Evolutionary conservation across 2,329 filamentous ascomycete genomes (phyloP).

Genomic region (Aspergillus fumigatiaffinis): DNA sequence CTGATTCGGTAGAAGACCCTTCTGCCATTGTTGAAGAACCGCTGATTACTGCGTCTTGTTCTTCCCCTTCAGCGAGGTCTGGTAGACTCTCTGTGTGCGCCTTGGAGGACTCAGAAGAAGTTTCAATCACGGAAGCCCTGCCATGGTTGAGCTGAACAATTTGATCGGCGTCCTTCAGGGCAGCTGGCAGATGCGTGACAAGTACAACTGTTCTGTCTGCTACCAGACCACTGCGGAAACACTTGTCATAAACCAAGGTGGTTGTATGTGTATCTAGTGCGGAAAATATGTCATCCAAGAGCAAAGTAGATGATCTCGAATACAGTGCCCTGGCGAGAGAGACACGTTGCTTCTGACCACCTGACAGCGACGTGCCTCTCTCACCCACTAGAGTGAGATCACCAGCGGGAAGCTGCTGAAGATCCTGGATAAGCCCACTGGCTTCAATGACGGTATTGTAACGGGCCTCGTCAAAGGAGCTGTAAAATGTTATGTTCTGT

Average conservation of each 20-base stretch:
- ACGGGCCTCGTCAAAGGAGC: constrained; percentile 50
- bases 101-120: neutral
- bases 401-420: constrained; percentile 54
- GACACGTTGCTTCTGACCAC: constrained; percentile 61
- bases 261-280: constrained; percentile 58
- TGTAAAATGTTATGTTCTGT: constrained; percentile 62
- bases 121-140: constrained; percentile 11
- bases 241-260: constrained; percentile 53
- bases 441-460: constrained; percentile 61
- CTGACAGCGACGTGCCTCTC: constrained; percentile 60
- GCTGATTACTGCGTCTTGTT: constrained; percentile 1
- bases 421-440: constrained; percentile 55
- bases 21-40: constrained; percentile 1
- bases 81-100: neutral
- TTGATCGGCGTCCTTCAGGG: constrained; percentile 21
- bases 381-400: constrained; percentile 60
- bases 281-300: constrained; percentile 59
- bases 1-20: constrained; percentile 5
- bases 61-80: constrained; percentile 4
- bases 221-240: constrained; percentile 55
- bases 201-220: constrained; percentile 53
- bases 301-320: constrained; percentile 51
- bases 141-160: constrained; percentile 18
- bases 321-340: constrained; percentile 57
- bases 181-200: constrained; percentile 47